These are phyloP conservation scores for Cryphonectria nitschkei DNA, from an alignment of 2,329 filamentous ascomycete genomes.

Conservation along the genomic window DNA sequence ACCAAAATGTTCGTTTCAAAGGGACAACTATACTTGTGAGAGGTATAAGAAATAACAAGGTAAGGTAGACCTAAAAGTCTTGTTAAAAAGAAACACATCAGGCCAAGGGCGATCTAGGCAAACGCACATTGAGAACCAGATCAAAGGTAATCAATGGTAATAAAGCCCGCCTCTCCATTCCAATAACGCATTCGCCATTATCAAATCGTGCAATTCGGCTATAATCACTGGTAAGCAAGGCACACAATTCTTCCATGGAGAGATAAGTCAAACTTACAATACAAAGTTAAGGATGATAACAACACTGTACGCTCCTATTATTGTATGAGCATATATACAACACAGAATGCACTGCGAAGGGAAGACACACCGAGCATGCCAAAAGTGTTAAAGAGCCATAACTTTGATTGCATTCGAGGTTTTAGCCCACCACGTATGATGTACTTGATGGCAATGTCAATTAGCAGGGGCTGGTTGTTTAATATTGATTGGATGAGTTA, in stretches of 20 bases:
- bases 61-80: constrained; percentile 55
- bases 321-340: constrained; percentile 33
- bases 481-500: neutral
- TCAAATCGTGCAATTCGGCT: constrained; percentile 62
- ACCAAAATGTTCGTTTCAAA: too few relatives aligned
- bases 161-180: constrained; percentile 61
- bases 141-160: constrained; percentile 66
- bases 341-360: neutral
- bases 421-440: constrained; percentile 58
- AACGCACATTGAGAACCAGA: constrained; percentile 57
- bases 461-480: neutral
- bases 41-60: constrained; percentile 64
- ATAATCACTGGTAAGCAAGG: neutral
- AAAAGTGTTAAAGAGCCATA: constrained; percentile 40
- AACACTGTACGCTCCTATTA: constrained; percentile 45
- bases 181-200: constrained; percentile 62
- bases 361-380: constrained; percentile 52
- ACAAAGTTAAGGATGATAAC: constrained; percentile 63
- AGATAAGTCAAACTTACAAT: constrained; percentile 49
- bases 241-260: neutral
- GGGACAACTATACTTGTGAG: constrained; percentile 50
- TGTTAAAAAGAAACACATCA: constrained; percentile 2
- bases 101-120: too few relatives aligned
- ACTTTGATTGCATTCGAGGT: constrained; percentile 51
- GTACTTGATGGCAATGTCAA: constrained; percentile 44